Base-by-base conservation (phyloP, 2,329 filamentous ascomycete genomes). In the Trichoderma koningii region DNA sequence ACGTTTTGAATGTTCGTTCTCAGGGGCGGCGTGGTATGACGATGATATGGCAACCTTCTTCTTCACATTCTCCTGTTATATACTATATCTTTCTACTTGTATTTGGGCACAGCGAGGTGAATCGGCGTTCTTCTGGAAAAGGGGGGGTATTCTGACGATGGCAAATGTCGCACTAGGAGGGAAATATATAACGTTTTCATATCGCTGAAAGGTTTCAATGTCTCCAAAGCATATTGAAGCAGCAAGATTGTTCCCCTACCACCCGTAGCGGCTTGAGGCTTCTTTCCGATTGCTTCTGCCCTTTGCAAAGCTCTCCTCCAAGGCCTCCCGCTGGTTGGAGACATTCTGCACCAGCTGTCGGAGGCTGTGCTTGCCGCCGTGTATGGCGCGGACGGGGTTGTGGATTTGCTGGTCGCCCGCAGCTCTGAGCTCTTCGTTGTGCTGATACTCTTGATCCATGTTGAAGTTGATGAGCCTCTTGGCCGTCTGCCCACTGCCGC, bases 281-380 rank as follows among this genome's bases (percentile, higher is more conserved):
- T 97, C 93, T 71, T 86, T 89, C 76, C 91, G 88, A 73, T 93
- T 95, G 71, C 84, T 86, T 79, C 86, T 88, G 6, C 92, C 91
- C 70, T 88, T 82, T 21, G 92, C 92, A 80, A 97, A 97, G 74
- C 91, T 93, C 73, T 98, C 94, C 77, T 97, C 93, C 69, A 97
- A 79, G 2, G 92, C 93, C 12, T 96, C 92, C 73, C 88, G 88
- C 78, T 98, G 93, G 68, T 83, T 91, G 70, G 87, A 87, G 28
- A 91, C 93, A 67, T 90, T 90, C 76, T 87, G 92, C 69, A 98
- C 90, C 71, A 98, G 82, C 79, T 97, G 93, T 73, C 89, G 88
- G 75, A 98, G 81, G 72, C 86, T 96, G 78, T 97, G 93, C 80
- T 97, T 97, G 69, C 77, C 77, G 48, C 92, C 91, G 3, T 93